Evolutionary conservation across 495 filamentous ascomycete species (phyloP), one percentile per base, ranked within the genome.

Genomic region (Talaromyces proteolyticus): DNA sequence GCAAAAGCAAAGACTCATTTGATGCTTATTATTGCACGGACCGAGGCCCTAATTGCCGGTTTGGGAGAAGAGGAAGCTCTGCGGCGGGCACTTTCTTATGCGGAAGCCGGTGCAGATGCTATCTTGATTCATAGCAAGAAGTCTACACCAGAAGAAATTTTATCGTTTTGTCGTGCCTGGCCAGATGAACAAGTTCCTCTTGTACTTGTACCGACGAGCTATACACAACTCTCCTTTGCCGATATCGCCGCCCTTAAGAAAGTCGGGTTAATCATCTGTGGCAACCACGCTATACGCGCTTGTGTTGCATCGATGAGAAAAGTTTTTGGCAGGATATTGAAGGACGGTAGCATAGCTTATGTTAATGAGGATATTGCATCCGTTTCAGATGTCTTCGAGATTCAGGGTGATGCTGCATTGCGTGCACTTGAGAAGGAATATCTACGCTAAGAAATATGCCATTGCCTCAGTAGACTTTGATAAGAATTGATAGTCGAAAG

Each of bases 21-120:
- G 4, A 40, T 40, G 38, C 38, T 40, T 19, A 40, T 40, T 7
- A 40, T 40, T 40, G 38, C 38, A 16, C 38, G 38, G 38, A 40
- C 38, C 38, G 38, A 40, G 20, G 38, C 38, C 38, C 38, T 40
- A n/a, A 40, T 40, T 40, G 38, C 38, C 38, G 38, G 38, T 16
- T 16, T 40, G 38, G 38, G 38, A 40, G 16, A 40, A 40, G 38
- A 17, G 38, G 38, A 40, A 40, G 38, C 38, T 10, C 38, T 17
- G 20, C 38, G 38, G 16, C 38, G 38, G 12, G 38, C 38, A 7
- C n/a, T 6, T 40, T n/a, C 38, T n/a, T 40, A 40, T 40, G 38
- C 20, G 38, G 38, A 40, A 40, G 38, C n/a, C n/a, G n/a, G n/a
- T n/a, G n/a, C n/a, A n/a, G n/a, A n/a, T n/a, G n/a, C n/a, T n/a